A percentile compares a stretch with the other conserved stretches of the same genome.
Evolutionary conservation across 139 green algal species (phyloP).

Genomic region (Chlamydomonas sp.): DNA sequence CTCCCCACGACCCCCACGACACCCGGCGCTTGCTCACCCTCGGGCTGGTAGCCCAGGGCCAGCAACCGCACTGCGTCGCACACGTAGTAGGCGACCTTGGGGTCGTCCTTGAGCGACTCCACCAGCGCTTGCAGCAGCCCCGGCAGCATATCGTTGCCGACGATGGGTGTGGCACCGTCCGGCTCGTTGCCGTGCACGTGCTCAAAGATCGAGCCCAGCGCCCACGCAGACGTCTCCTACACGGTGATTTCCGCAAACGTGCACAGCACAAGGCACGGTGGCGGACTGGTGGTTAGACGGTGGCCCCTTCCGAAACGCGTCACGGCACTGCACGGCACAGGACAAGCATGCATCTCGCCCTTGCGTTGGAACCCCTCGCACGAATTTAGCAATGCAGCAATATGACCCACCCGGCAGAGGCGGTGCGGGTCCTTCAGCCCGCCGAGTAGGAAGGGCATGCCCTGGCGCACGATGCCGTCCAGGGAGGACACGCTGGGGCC

Average conservation of each 20-base stretch:
- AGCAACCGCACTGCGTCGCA: slow-evolving; percentile 91
- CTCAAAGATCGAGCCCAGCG: slow-evolving; percentile 95
- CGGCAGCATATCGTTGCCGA: slow-evolving; percentile 69
- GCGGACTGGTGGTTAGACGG: too few species aligned
- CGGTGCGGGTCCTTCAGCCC: slow-evolving; percentile 38
- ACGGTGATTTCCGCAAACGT: neutral
- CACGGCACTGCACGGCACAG: too few species aligned
- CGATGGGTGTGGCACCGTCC: slow-evolving; percentile 61
- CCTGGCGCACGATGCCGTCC: slow-evolving; percentile 72
- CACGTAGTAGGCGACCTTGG: slow-evolving; percentile 85
- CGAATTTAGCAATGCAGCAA: too few species aligned
- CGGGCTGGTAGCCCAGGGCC: slow-evolving; percentile 73
- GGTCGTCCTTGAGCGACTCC: slow-evolving; percentile 77
- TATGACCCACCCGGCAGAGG: slow-evolving; percentile 15
- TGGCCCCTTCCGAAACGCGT: too few species aligned
- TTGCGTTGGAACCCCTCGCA: too few species aligned
- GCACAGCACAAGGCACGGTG: neutral
- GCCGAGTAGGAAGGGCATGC: slow-evolving; percentile 78
- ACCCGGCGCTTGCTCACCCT: neutral
- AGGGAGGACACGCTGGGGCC: slow-evolving; percentile 79
- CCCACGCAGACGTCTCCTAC: slow-evolving; percentile 97
- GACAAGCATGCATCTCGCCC: too few species aligned
- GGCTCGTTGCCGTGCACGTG: slow-evolving; percentile 80
- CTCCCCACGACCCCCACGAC: neutral
- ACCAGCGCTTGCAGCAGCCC: slow-evolving; percentile 71